Conservation (phyloP, 768 basidiomycete genomes). For the Mycena rosella region DNA sequence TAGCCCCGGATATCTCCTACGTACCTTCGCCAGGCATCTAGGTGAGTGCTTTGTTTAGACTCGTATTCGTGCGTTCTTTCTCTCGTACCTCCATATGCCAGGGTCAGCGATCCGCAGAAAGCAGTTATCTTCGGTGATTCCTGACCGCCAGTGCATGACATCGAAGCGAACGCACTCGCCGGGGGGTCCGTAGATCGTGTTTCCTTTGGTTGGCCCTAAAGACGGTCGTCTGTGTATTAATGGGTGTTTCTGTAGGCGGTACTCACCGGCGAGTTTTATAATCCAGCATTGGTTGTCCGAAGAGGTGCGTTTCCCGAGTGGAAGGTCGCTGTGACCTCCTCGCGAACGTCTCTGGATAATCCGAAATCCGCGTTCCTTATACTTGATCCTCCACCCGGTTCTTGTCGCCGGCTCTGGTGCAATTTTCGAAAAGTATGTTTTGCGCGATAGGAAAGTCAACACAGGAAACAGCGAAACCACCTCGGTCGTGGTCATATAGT, state of each 20-base stretch:
- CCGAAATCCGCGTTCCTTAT: neutral
- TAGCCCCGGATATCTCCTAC: no score
- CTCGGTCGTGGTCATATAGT: neutral
- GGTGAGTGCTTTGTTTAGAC: no score
- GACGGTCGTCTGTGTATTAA: no score
- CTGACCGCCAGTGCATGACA: neutral
- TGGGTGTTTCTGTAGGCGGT: no score
- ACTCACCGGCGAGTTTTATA: neutral
- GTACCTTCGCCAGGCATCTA: no score
- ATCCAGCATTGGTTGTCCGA: neutral
- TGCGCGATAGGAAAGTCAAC: neutral
- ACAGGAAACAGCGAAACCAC: neutral
- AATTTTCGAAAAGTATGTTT: neutral
- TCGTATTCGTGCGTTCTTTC: no score
- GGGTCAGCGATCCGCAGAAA: neutral
- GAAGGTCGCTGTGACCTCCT: neutral
- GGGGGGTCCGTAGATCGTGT: neutral
- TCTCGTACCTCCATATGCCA: conserved; percentile 1
- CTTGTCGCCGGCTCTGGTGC: no score
- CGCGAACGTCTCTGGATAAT: neutral
- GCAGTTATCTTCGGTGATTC: neutral
- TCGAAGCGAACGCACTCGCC: neutral
- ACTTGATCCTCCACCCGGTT: neutral
- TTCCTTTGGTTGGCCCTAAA: no score
- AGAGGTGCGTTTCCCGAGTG: neutral